These are phyloP conservation scores for Xerocomus potaroensis DNA, from an alignment of 768 basidiomycete genomes.

Conservation along the genomic window DNA sequence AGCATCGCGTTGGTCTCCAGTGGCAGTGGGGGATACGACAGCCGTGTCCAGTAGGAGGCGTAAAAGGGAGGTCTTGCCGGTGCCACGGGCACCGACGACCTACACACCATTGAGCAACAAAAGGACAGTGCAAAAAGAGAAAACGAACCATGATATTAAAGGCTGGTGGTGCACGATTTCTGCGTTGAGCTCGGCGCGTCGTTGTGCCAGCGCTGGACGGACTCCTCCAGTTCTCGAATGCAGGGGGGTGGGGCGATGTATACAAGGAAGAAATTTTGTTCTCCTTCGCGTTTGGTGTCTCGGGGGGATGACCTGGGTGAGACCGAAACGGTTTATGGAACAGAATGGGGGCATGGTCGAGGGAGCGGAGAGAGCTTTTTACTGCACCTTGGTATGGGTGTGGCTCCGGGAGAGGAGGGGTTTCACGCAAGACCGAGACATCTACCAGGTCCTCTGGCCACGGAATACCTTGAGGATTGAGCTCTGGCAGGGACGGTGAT, in stretches of 20 bases:
- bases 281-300: slow-evolving; percentile 29
- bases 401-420: slow-evolving; percentile 29
- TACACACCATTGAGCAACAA: slow-evolving; percentile 25
- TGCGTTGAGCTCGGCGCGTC: slow-evolving; percentile 58
- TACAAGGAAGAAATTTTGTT: slow-evolving; percentile 67
- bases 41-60: slow-evolving; percentile 81
- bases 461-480: slow-evolving; percentile 68
- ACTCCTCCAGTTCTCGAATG: slow-evolving; percentile 56
- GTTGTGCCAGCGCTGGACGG: slow-evolving; percentile 32
- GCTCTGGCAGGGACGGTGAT: slow-evolving; percentile 79
- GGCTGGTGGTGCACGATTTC: slow-evolving; percentile 63
- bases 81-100: slow-evolving; percentile 78
- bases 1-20: slow-evolving; percentile 63
- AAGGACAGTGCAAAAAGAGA: neutral
- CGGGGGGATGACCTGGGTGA: slow-evolving; percentile 36
- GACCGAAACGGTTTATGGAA: slow-evolving; percentile 81
- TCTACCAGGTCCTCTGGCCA: slow-evolving; percentile 86
- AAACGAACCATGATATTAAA: slow-evolving; percentile 79
- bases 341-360: slow-evolving; percentile 53
- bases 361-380: slow-evolving; percentile 59
- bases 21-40: slow-evolving; percentile 74
- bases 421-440: slow-evolving; percentile 56
- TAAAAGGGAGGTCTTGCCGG: slow-evolving; percentile 81
- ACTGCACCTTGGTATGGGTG: slow-evolving; percentile 59
- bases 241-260: slow-evolving; percentile 53